Conservation (phyloP, 2,329 filamentous ascomycete genomes). For the Aureobasidium namibiae region DNA sequence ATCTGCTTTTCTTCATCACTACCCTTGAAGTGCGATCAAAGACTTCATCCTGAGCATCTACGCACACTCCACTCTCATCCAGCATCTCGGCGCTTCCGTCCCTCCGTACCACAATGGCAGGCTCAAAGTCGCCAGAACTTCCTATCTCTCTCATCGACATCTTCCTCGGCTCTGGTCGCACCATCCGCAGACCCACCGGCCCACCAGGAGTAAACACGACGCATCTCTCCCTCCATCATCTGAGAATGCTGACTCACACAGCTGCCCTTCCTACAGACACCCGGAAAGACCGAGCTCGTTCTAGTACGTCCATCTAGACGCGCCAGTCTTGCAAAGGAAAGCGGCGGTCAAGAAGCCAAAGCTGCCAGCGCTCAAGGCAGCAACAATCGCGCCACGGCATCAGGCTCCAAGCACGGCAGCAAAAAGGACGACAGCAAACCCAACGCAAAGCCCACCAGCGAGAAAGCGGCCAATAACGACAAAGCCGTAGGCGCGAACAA, state of each 20-base stretch:
- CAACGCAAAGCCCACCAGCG: neutral
- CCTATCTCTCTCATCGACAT: constrained; percentile 11
- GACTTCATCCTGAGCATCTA: neutral
- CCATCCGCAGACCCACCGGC: constrained; percentile 1
- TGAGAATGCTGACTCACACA: constrained; percentile 5
- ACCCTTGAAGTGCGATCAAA: neutral
- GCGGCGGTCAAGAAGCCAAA: neutral
- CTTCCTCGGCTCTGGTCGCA: constrained; percentile 10
- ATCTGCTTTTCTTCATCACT: neutral
- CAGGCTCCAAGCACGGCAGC: neutral
- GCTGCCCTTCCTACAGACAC: neutral
- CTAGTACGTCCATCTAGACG: neutral
- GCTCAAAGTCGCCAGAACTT: neutral
- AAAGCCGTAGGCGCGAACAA: neutral
- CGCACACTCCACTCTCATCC: neutral
- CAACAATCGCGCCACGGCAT: neutral
- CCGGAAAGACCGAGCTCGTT: neutral
- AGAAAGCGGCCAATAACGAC: neutral
- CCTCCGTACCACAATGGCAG: neutral
- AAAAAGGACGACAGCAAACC: neutral
- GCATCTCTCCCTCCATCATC: neutral
- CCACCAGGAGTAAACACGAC: constrained; percentile 11
- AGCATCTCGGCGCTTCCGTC: neutral
- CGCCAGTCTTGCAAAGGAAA: neutral
- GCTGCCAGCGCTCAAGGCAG: neutral